Base-by-base conservation (phyloP, 495 filamentous ascomycete genomes). In the Hypoxylon subgilvum region DNA sequence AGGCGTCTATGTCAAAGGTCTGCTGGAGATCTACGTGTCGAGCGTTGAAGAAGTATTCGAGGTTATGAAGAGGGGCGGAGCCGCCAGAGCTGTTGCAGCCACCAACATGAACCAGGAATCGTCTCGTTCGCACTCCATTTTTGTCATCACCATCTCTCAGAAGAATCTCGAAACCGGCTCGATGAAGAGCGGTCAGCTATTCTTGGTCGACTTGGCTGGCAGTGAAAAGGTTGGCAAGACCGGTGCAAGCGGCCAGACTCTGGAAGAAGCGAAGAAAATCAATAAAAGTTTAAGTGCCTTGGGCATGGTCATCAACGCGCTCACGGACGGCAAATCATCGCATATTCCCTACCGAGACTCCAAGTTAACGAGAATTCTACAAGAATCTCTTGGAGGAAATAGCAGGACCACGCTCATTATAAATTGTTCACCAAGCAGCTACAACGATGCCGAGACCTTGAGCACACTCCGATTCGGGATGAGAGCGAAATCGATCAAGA, bases 21-120 rank as follows among this genome's bases (percentile, higher is more conserved):
- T 98, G 57, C 72, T 95, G 48, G 94, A 97, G 71, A 88, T 96
- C 30, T 98, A 98, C 66, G 95, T 97, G 17, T 93, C 90, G 13
- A 95, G 90, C 69, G 92, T 97, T 18, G 86, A 89, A 55, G 94
- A 98, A 67, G 94, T 98, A 21, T 97, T 95, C 66, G 91, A 96
- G 72, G 91, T 97, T 23, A 96, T 98, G 91, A 84, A 92, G 70
- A 85, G 91, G 62, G 94, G 94, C 75, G 94, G 92, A 61, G 80
- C 83, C 41, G 85, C 95, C 34, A 82, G 94, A 71, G 91, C 91
- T 21, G 92, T 96, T n/a, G 88, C 94, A 25, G 88, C 95, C n/a
- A 98, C 94, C 44, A 97, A 98, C 78, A 98, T 98, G 94, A 98
- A 98, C 73, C 90, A 95, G 72, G 94, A 98, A 72, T 98, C 94